These are phyloP conservation scores for Boletus speciosus DNA, from an alignment of 768 basidiomycete genomes.

Conservation along the genomic window DNA sequence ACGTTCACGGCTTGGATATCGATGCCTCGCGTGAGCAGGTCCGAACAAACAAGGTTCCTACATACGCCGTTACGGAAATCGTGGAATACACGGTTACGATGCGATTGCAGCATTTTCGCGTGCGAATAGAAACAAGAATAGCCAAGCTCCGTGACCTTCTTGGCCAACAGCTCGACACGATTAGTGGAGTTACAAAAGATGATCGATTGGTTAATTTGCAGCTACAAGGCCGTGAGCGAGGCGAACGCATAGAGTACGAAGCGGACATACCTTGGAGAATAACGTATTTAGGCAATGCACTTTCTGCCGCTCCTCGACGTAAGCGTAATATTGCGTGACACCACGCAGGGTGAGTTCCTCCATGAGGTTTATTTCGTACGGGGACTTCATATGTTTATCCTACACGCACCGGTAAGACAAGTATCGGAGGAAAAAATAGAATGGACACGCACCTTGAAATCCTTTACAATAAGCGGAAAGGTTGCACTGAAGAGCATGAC, in stretches of 20 bases:
- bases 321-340: constrained; percentile 99
- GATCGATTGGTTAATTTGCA: constrained; percentile 99
- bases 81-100: constrained; percentile 99
- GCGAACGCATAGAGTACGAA: background rate
- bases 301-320: constrained; percentile 98
- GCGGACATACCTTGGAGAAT: constrained; percentile 79
- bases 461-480: constrained; percentile 98
- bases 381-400: constrained; percentile 95
- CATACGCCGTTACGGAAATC: constrained; percentile 99
- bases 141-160: constrained; percentile 98
- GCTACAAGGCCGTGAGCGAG: constrained; percentile 41
- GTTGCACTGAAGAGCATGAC: constrained; percentile 99
- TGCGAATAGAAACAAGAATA: constrained; percentile 99
- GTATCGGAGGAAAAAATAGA: background rate
- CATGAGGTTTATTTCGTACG: constrained; percentile 99
- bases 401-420: constrained; percentile 30
- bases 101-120: constrained; percentile 98
- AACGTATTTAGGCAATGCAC: constrained; percentile 99
- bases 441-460: constrained; percentile 75
- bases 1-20: constrained; percentile 99
- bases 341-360: constrained; percentile 97
- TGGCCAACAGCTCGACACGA: constrained; percentile 97
- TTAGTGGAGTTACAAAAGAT: constrained; percentile 99
- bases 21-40: constrained; percentile 97
- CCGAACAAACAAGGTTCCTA: constrained; percentile 96